These are phyloP conservation scores for Pestalotiopsis sp. DNA, from an alignment of 2,329 filamentous ascomycete species.

Conservation along the genomic window DNA sequence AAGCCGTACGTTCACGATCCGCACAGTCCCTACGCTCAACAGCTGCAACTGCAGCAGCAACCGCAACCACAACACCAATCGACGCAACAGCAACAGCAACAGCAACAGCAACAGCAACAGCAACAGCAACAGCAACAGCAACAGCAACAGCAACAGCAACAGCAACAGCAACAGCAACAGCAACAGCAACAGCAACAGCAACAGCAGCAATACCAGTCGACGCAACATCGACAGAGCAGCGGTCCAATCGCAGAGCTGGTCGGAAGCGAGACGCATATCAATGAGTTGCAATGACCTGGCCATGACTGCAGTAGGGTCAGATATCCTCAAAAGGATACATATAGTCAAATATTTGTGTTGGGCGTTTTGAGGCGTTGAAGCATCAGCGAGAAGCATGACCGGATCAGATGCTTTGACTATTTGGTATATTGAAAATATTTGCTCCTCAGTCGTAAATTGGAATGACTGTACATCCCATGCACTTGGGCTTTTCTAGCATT, in stretches of 20 bases:
- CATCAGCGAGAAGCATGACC: too few relatives aligned
- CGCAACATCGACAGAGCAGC: neutral
- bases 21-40: constrained; percentile 1
- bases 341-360: too few relatives aligned
- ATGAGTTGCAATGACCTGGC: constrained; percentile 1
- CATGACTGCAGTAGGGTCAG: neutral
- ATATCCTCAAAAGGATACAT: too few relatives aligned
- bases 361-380: too few relatives aligned
- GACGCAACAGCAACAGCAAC: neutral
- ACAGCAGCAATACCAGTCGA: neutral
- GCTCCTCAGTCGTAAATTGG: too few relatives aligned
- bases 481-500: too few relatives aligned
- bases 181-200: neutral
- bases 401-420: too few relatives aligned
- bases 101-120: too few relatives aligned
- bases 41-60: neutral
- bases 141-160: neutral
- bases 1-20: constrained; percentile 12
- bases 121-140: neutral
- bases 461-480: too few relatives aligned
- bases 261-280: constrained; percentile 8
- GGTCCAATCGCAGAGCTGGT: constrained; percentile 2
- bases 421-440: too few relatives aligned
- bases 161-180: neutral
- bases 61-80: neutral